Evolutionary conservation across 768 basidiomycete genomes (phyloP).

Genomic region (Cyclocybe cylindracea): DNA sequence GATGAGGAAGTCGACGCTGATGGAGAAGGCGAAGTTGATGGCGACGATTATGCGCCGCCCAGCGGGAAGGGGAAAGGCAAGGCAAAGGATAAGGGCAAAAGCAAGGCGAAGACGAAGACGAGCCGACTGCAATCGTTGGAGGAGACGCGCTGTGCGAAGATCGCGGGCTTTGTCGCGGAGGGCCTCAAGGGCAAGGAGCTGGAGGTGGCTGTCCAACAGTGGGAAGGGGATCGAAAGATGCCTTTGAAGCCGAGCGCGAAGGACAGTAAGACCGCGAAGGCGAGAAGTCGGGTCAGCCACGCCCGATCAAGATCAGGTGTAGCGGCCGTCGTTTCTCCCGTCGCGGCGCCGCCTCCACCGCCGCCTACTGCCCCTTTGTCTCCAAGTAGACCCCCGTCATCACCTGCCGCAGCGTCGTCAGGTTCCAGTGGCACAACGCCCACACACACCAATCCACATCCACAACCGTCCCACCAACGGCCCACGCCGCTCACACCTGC

Average conservation of each 20-base stretch:
- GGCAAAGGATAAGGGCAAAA: conserved; percentile 20
- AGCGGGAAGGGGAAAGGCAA: conserved; percentile 25
- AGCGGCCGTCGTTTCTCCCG: background rate
- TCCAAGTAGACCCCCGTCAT: too few relatives aligned
- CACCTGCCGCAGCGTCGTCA: too few relatives aligned
- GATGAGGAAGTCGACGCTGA: conserved; percentile 5
- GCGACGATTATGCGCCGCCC: background rate
- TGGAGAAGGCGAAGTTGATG: conserved; percentile 7
- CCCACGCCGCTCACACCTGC: too few relatives aligned
- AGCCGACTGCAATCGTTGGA: conserved; percentile 30
- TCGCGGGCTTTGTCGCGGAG: conserved; percentile 63
- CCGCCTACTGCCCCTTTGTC: too few relatives aligned
- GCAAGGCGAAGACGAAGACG: conserved; percentile 18
- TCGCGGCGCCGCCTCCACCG: too few relatives aligned
- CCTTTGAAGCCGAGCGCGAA: conserved; percentile 10
- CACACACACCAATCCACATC: too few relatives aligned
- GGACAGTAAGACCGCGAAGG: conserved; percentile 9
- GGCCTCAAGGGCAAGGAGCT: conserved; percentile 68
- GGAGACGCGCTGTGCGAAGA: conserved; percentile 63
- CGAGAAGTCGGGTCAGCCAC: conserved; percentile 9
- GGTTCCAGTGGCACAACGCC: too few relatives aligned
- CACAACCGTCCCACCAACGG: too few relatives aligned
- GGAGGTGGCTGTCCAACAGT: conserved; percentile 63
- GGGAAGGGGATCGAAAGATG: conserved; percentile 41
- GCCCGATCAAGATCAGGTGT: conserved; percentile 2